Conservation (phyloP, 768 basidiomycete genomes). For the Nidula microcarpa region DNA sequence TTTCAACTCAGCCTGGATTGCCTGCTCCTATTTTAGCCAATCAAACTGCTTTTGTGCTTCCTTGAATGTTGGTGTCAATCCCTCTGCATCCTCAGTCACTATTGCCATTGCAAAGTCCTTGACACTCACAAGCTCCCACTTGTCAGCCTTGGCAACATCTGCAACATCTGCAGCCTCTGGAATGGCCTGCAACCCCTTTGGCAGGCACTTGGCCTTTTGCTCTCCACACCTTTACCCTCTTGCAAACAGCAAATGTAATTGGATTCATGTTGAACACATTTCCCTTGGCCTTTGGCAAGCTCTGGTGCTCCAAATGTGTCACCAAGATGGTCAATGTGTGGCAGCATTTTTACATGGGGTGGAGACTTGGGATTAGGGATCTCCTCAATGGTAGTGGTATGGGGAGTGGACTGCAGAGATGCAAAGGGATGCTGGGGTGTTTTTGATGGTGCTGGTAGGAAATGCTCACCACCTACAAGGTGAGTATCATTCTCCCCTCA, state of each 20-base stretch:
- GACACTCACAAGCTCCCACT: not conserved
- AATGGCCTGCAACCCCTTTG: not conserved
- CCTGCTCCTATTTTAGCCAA: constrained; percentile 14
- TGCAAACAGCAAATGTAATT: constrained; percentile 1
- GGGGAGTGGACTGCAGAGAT: constrained; percentile 4
- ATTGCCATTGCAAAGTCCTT: constrained; percentile 6
- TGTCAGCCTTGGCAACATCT: constrained; percentile 1
- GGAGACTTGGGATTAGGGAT: not conserved
- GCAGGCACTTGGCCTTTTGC: constrained; percentile 3
- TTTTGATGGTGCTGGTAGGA: not conserved
- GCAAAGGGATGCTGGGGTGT: too few relatives aligned
- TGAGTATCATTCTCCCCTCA: not conserved
- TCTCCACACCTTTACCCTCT: constrained; percentile 1
- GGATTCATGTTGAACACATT: constrained; percentile 1
- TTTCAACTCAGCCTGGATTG: constrained; percentile 10
- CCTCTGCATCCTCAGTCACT: constrained; percentile 1
- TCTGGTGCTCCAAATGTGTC: too few relatives aligned
- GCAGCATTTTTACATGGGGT: not conserved
- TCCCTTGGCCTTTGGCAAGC: too few relatives aligned
- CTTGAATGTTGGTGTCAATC: constrained; percentile 5
- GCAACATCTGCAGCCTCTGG: too few relatives aligned
- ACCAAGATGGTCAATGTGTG: not conserved
- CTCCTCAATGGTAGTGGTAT: not conserved
- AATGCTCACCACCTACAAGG: not conserved
- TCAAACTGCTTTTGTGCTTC: constrained; percentile 8